Evolutionary conservation across 176 grass and related monocot genomes (phyloP).

Genomic region (Oryza coarctata): DNA sequence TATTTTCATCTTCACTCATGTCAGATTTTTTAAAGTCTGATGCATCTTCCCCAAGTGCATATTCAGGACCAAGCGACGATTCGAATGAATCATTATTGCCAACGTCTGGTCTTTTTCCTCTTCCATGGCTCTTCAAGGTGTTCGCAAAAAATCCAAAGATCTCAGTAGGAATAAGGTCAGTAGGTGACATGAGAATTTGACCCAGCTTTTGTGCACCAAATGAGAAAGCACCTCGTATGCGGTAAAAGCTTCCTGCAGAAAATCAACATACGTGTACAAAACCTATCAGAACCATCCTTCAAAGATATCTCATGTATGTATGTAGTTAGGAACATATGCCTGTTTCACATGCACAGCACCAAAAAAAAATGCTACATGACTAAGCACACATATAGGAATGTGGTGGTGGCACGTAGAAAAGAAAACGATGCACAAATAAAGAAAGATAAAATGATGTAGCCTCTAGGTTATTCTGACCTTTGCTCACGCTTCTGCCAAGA

Average conservation of each 20-base stretch:
- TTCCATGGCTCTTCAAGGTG: slow-evolving; percentile 52
- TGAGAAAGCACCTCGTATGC: slow-evolving; percentile 65
- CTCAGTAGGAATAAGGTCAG: slow-evolving; percentile 30
- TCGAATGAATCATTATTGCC: slow-evolving; percentile 5
- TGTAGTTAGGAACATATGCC: slow-evolving; percentile 10
- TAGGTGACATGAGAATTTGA: slow-evolving; percentile 57
- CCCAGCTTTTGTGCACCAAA: slow-evolving; percentile 65
- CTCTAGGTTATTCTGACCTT: slow-evolving; percentile 42
- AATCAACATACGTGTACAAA: neutral
- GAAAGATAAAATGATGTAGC: slow-evolving; percentile 9
- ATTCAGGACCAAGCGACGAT: slow-evolving; percentile 18
- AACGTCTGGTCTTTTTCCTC: slow-evolving; percentile 36
- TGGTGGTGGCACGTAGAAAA: neutral
- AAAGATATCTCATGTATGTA: neutral
- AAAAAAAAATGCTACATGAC: neutral
- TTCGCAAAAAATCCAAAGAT: slow-evolving; percentile 56
- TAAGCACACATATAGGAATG: neutral
- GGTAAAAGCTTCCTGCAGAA: slow-evolving; percentile 54
- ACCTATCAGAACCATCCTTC: neutral
- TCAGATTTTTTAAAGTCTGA: neutral
- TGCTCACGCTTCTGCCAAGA: slow-evolving; percentile 74
- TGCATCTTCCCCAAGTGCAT: neutral
- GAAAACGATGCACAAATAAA: neutral
- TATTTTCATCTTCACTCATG: slow-evolving; percentile 27
- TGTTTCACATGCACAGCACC: neutral